These are phyloP conservation scores for Rhizoclosmatium sp. DNA, from an alignment of 192 early-diverging fungal genomes.

Conservation along the genomic window DNA sequence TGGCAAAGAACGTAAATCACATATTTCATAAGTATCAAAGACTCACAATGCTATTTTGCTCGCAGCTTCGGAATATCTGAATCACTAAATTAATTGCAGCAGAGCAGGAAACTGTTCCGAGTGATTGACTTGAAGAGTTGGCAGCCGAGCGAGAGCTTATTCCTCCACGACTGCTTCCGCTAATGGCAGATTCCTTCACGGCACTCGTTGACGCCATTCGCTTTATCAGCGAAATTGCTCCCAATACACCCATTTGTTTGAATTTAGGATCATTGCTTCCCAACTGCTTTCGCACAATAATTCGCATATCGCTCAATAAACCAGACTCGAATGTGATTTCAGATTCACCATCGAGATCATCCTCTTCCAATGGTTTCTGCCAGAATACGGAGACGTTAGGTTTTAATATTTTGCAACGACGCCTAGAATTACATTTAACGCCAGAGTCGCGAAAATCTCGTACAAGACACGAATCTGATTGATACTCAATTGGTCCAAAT, in stretches of 20 bases:
- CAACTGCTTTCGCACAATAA: conserved; percentile 33
- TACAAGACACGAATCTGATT: conserved; percentile 31
- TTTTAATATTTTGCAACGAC: background rate
- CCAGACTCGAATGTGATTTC: conserved; percentile 39
- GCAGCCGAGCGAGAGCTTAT: background rate
- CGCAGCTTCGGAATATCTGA: conserved; percentile 29
- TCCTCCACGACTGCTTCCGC: background rate
- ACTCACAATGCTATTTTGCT: conserved; percentile 26
- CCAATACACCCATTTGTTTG: conserved; percentile 40
- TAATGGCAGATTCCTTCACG: background rate
- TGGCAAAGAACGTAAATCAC: background rate
- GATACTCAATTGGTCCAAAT: conserved; percentile 30
- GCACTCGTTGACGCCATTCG: background rate
- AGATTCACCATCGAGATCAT: conserved; percentile 1
- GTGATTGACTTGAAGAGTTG: background rate
- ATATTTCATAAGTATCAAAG: background rate
- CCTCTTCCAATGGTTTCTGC: conserved; percentile 27
- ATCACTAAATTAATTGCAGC: conserved; percentile 20
- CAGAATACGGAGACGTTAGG: background rate
- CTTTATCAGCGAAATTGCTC: conserved; percentile 31
- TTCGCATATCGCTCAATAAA: conserved; percentile 30
- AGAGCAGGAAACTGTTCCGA: conserved; percentile 3
- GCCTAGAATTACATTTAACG: conserved; percentile 1
- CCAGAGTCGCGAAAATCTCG: conserved; percentile 30
- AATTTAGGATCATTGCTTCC: conserved; percentile 32